phyloP scores from a whole-genome alignment of 805 yeast species.

The Hanseniaspora pseudoguilliermondii region DNA sequence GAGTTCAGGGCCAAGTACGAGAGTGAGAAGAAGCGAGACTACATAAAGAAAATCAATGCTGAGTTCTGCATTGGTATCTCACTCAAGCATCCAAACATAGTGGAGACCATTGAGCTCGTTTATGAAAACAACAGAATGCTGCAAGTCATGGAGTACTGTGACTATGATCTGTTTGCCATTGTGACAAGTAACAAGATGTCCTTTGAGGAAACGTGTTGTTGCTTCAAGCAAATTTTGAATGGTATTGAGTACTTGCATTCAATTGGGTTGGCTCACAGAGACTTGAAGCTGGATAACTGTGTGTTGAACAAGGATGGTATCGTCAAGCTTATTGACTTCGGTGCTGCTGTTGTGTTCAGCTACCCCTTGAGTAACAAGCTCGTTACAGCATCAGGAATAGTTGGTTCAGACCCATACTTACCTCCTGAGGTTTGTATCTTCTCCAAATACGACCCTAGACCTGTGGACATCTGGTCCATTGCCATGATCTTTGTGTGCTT shows the following conservation, averaged over 20 bases:
- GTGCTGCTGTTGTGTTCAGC: constrained; percentile 81
- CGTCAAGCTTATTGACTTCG: constrained; percentile 84
- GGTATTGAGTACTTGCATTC: constrained; percentile 73
- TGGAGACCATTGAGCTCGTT: constrained; percentile 81
- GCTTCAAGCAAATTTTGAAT: constrained; percentile 71
- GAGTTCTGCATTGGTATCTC: constrained; percentile 92
- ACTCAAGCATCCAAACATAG: constrained; percentile 75
- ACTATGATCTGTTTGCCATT: constrained; percentile 81
- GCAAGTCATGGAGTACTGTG: constrained; percentile 92
- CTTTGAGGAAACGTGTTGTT: constrained; percentile 66
- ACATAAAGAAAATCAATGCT: constrained; percentile 82
- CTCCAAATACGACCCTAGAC: constrained; percentile 75
- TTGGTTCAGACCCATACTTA: constrained; percentile 78
- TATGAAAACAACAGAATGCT: constrained; percentile 76
- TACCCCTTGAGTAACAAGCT: constrained; percentile 68
- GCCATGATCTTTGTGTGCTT: constrained; percentile 87
- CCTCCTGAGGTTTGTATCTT: constrained; percentile 88
- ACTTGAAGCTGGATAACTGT: constrained; percentile 83
- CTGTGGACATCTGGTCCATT: constrained; percentile 87
- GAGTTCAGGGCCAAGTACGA: constrained; percentile 71
- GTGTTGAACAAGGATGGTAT: constrained; percentile 73
- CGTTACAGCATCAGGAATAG: constrained; percentile 71
- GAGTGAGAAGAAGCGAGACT: constrained; percentile 68
- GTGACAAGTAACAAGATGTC: constrained; percentile 89
- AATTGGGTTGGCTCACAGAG: constrained; percentile 83